Evolutionary conservation across 169 alveolate genomes (phyloP).

Genomic region (Sarcocystis neurona): DNA sequence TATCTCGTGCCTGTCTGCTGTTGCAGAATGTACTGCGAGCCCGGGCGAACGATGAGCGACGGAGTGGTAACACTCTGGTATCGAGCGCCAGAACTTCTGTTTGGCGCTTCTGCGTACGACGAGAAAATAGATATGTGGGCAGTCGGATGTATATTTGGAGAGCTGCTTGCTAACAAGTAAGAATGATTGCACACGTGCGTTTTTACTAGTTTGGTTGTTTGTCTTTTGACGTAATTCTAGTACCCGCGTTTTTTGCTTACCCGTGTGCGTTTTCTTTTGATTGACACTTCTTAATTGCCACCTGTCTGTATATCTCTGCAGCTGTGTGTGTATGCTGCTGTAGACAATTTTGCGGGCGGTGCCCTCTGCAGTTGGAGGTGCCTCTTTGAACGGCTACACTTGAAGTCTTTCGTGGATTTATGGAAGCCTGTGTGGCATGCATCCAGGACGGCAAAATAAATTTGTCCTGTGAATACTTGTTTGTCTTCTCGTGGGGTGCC

Average conservation of each 20-base stretch:
- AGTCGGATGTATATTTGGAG: constrained; percentile 89
- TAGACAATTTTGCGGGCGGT: too few relatives aligned
- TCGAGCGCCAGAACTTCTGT: constrained; percentile 97
- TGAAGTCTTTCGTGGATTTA: too few relatives aligned
- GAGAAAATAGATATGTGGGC: constrained; percentile 97
- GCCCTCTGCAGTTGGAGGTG: too few relatives aligned
- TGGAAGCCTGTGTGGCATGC: too few relatives aligned
- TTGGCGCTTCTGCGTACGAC: constrained; percentile 93
- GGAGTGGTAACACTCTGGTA: constrained; percentile 98
- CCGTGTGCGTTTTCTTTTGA: too few relatives aligned
- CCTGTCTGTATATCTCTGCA: too few relatives aligned
- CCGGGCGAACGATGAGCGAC: constrained; percentile 86
- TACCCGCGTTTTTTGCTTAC: too few relatives aligned
- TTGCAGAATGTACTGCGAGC: constrained; percentile 31
- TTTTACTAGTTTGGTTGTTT: background rate
- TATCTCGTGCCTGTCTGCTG: background rate
- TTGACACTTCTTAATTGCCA: too few relatives aligned
- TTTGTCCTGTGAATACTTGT: too few relatives aligned
- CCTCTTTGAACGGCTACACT: too few relatives aligned
- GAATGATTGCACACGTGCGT: constrained; percentile 61
- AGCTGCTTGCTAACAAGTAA: constrained; percentile 78
- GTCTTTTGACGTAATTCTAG: background rate
- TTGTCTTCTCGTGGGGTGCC: background rate
- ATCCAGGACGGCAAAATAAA: too few relatives aligned
- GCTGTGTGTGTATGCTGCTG: too few relatives aligned